Evolutionary conservation across 192 early-diverging fungal species (phyloP), one percentile per base, ranked within the genome.

Genomic region (Coemansia sp.): DNA sequence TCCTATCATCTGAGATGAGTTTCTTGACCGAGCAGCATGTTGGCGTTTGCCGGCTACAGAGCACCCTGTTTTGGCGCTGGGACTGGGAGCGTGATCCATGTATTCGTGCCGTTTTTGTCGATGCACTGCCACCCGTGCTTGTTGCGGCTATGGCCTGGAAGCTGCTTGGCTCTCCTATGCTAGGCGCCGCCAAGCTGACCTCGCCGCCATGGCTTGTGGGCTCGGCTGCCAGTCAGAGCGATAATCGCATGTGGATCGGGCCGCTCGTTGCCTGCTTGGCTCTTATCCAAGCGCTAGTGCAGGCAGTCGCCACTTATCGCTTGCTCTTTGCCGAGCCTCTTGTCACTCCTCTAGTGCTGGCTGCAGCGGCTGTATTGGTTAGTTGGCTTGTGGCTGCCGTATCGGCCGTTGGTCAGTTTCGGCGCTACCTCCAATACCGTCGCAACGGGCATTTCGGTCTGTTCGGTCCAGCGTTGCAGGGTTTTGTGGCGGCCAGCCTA

Each of bases 211-310:
- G 10, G 26, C 44, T 44, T 19, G 17, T 43, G 2, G 21, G 38
- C 2, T 64, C 53, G 26, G 32, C 16, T 58, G 30, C 32, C 35
- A 30, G 50, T 16, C 28, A 43, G 1, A 37, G 38, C 42, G 77
- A 80, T 59, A 80, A 74, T 50, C 64, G 77, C 23, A 57, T 64
- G 26, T 80, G 77, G 77, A 58, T 80, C 7, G 77, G 72, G 6
- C 77, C 77, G 8, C 30, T 73, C 10, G 35, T 73, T 59, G 37
- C 68, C 37, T n/a, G 43, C 26, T 28, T 80, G 11, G 17, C 70
- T 7, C 11, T 44, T 17, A 33, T 33, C 26, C 69, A 64, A 23
- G 37, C 50, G 6, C 19, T 44, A 1, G 53, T 74, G 14, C 72
- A 74, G 58, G 58, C 55, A 19, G 3, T 69, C 3, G 13, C n/a